Evolutionary conservation across 768 basidiomycete genomes (phyloP), one percentile per base, ranked within the genome.

Genomic region (Boletus edulis): DNA sequence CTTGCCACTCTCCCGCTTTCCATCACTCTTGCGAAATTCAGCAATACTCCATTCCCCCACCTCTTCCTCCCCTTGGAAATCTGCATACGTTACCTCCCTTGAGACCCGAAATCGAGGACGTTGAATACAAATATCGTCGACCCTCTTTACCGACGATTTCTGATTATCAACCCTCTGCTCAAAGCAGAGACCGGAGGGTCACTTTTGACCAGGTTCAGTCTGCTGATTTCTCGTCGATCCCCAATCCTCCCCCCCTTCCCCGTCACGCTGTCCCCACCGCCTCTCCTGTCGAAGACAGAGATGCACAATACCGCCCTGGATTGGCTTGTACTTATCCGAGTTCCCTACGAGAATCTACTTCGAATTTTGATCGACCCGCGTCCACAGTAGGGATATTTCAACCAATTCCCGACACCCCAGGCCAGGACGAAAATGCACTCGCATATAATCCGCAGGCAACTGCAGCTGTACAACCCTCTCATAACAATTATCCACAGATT

Each of bases 101-200:
- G 54, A 63, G 67, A 42, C 31, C 63, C 5, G 62, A 59, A 5
- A 45, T 35, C 10, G 66, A 70, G 24, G 69, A 71, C 13, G 17
- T 54, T n/a, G 71, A 71, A 20, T 64, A 67, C 51, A 71, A 71
- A 53, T 66, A 56, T 49, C 69, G 71, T 52, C 71, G 69, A 35
- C 55, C 69, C n/a, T 71, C 71, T 27, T 51, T 72, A 4, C 58
- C 71, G 3, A 51, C 43, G 9, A 41, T 59, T 24, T 40, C 57
- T 9, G 58, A 59, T 35, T 45, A 52, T 46, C 59, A 57, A n/a
- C 41, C 48, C 22, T 22, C 22, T 42, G 3, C 54, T 38, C 42
- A 31, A 35, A 43, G 17, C 42, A 59, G 49, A 46, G 65, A 60
- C 15, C 53, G 58, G 15, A 64, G 61, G 43, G 13, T 47, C 7